Evolutionary conservation across 257 asterid genomes (phyloP).

Genomic region (Solanum pimpinellifolium): DNA sequence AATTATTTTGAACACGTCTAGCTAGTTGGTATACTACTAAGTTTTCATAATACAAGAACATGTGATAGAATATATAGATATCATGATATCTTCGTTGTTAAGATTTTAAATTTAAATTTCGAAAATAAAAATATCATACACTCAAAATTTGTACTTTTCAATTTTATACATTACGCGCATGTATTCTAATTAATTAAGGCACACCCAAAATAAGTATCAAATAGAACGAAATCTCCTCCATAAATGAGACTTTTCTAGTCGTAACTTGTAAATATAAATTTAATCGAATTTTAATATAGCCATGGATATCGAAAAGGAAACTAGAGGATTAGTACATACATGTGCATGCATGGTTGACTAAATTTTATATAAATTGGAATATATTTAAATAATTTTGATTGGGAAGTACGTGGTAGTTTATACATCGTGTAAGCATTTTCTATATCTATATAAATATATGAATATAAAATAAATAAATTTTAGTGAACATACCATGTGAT

Average conservation of each 20-base stretch:
- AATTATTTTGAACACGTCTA: neutral
- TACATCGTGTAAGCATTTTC: neutral
- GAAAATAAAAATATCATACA: neutral
- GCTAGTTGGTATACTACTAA: neutral
- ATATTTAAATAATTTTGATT: neutral
- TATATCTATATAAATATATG: neutral
- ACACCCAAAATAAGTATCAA: neutral
- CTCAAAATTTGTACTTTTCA: neutral
- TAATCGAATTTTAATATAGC: neutral
- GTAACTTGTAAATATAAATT: neutral
- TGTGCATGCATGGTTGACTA: neutral
- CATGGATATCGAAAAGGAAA: fast-evolving
- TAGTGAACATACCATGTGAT: neutral
- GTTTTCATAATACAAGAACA: neutral
- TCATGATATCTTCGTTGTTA: neutral
- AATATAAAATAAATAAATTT: neutral
- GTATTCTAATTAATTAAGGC: neutral
- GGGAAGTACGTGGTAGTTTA: neutral
- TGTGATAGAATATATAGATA: neutral
- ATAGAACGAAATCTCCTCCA: neutral
- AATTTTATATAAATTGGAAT: neutral
- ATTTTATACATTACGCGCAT: neutral
- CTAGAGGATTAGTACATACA: neutral
- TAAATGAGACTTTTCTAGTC: neutral
- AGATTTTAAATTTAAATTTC: neutral